Conservation (phyloP, 257 asterid species). For the Hygrophila difformis region DNA sequence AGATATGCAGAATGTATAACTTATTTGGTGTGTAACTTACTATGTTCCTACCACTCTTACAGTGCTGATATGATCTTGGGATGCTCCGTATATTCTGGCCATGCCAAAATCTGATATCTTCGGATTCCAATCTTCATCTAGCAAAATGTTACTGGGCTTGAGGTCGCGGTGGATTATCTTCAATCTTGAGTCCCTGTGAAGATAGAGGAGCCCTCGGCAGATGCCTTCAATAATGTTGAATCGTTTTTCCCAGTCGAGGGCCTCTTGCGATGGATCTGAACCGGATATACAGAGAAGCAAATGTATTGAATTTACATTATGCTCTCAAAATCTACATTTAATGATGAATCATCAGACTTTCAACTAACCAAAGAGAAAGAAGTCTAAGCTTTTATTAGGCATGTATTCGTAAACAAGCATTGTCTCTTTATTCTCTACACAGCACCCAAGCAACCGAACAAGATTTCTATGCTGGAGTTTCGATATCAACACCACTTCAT, state of each 20-base stretch:
- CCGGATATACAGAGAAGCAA: conserved; percentile 5
- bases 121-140: conserved; percentile 36
- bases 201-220: conserved; percentile 41
- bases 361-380: conserved; percentile 24
- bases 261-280: conserved; percentile 16
- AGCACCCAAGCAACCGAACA: conserved; percentile 31
- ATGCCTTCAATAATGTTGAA: conserved; percentile 32
- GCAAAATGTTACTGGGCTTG: conserved; percentile 45
- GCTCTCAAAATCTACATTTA: background rate
- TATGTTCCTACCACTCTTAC: conserved; percentile 46
- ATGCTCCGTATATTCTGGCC: conserved; percentile 48
- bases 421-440: conserved; percentile 31
- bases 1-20: too few relatives aligned
- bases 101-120: conserved; percentile 54
- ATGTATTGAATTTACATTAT: too few relatives aligned
- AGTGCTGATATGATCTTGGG: conserved; percentile 36
- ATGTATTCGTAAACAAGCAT: conserved; percentile 33
- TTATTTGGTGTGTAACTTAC: too few relatives aligned
- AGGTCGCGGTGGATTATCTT: conserved; percentile 49
- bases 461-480: conserved; percentile 34
- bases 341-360: background rate
- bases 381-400: conserved; percentile 32
- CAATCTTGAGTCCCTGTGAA: conserved; percentile 48
- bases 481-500: conserved; percentile 30
- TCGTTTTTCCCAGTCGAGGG: conserved; percentile 30